Evolutionary conservation across 2,329 filamentous ascomycete species (phyloP), one percentile per base, ranked within the genome.

Genomic region (Scytalidium sp.): DNA sequence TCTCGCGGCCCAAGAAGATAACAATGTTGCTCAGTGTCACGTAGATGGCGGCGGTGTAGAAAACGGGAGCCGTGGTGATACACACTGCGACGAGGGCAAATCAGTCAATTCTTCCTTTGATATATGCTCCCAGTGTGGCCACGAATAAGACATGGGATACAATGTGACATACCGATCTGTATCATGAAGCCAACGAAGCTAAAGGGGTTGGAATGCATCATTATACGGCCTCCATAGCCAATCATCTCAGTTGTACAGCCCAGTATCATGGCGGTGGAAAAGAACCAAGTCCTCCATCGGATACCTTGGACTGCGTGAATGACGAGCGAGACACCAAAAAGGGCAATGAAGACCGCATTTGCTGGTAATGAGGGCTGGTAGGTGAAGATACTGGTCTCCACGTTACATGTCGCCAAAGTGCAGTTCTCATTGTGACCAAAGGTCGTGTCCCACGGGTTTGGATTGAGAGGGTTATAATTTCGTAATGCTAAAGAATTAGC

Each of bases 21-120:
- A n/a, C n/a, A n/a, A 79, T 64, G 69, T 83, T 80, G 64, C 82
- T 81, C 51, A 85, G 75, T 3, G 79, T 83, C 21, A 85, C 72
- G 69, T 85, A 85, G 64, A 85, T 76, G 60, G 75, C 75, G 51
- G 81, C 79, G 66, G 80, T 82, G 64, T 83, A 70, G 51, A 84
- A 75, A 27, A 80, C 80, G 5, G 61, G 59, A 2, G 54, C 43
- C 41, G 60, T 46, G 11, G 54, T 55, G 11, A 56, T 79, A 66
- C 74, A 70, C 66, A 75, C 75, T 65, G 83, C 81, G 62, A n/a
- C n/a, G n/a, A n/a, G n/a, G n/a, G 53, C 53, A 3, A 44, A 50
- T 7, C 53, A 45, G 20, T 49, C 51, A 19, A n/a, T n/a, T n/a
- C n/a, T n/a, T n/a, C n/a, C n/a, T n/a, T n/a, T n/a, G n/a, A n/a